A percentile compares a stretch with the other conserved stretches of the same genome.
Conservation (phyloP, 2,329 filamentous ascomycete genomes). For the Penicillium sp. region DNA sequence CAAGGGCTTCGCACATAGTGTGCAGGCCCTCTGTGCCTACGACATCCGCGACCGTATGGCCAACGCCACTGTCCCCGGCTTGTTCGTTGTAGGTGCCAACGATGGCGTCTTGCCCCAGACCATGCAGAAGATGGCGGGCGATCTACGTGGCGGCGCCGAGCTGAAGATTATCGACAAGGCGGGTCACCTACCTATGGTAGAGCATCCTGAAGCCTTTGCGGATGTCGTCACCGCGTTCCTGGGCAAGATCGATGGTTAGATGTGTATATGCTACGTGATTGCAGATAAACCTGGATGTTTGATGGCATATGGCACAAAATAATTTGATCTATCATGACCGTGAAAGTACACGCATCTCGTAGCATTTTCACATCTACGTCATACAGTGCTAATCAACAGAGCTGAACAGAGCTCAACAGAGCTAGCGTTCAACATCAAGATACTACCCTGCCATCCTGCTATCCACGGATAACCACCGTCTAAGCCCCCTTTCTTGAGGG, state of each 20-base stretch:
- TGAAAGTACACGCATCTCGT: no score
- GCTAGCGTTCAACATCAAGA: no score
- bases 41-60: constrained; percentile 46
- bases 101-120: constrained; percentile 72
- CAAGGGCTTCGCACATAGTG: constrained; percentile 71
- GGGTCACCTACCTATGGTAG: constrained; percentile 80
- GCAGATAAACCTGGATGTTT: background rate
- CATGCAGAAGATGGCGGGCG: constrained; percentile 67
- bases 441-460: no score
- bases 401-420: no score
- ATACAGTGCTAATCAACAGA: no score
- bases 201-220: constrained; percentile 65
- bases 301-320: constrained; percentile 1
- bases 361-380: no score
- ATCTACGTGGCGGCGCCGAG: constrained; percentile 54
- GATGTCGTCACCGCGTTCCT: constrained; percentile 58
- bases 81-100: constrained; percentile 66
- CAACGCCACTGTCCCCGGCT: constrained; percentile 38
- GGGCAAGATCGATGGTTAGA: constrained; percentile 20
- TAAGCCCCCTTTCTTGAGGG: no score
- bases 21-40: constrained; percentile 56
- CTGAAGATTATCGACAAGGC: constrained; percentile 63
- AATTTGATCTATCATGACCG: background rate
- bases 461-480: no score
- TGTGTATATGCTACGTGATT: background rate